Percentiles rank a stretch among this genome's conserved stretches.
These are phyloP conservation scores for Yamadazyma phyllophila DNA, from an alignment of 805 yeast genomes.

Conservation along the genomic window DNA sequence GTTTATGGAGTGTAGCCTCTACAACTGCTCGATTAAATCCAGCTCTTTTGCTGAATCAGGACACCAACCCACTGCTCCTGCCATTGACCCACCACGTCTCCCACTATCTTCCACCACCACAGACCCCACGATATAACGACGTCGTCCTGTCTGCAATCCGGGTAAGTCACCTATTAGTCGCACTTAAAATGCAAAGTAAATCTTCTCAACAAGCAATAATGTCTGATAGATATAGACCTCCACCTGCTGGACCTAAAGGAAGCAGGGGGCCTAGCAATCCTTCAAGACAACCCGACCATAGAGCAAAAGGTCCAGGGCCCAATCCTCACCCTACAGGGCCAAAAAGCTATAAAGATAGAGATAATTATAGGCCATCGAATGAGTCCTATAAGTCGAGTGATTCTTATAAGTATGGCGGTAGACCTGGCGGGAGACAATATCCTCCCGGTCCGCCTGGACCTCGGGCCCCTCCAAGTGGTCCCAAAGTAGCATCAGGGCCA, in stretches of 20 bases:
- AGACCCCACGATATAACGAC: not conserved
- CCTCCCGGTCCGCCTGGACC: not conserved
- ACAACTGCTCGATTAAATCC: too few species aligned
- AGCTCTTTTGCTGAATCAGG: too few species aligned
- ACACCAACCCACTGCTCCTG: too few species aligned
- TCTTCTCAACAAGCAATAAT: conserved; percentile 14
- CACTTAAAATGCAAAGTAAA: not conserved
- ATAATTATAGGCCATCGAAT: conserved; percentile 20
- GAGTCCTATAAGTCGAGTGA: conserved; percentile 15
- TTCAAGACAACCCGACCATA: not conserved
- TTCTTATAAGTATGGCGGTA: not conserved
- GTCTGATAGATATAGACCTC: conserved; percentile 35
- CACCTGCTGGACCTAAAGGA: conserved; percentile 20
- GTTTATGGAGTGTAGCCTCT: too few species aligned
- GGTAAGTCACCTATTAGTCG: not conserved
- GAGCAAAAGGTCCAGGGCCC: not conserved
- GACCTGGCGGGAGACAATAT: not conserved
- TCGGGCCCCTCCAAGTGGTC: conserved; percentile 15
- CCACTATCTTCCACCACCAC: too few species aligned
- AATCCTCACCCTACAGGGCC: conserved; percentile 17
- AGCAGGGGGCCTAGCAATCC: not conserved
- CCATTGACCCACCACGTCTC: too few species aligned
- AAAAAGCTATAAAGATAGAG: conserved; percentile 22
- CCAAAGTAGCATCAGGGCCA: conserved; percentile 2
- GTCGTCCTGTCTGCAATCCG: not conserved